Conservation (phyloP, 2,329 filamentous ascomycete species). For the Cytospora piceicola region DNA sequence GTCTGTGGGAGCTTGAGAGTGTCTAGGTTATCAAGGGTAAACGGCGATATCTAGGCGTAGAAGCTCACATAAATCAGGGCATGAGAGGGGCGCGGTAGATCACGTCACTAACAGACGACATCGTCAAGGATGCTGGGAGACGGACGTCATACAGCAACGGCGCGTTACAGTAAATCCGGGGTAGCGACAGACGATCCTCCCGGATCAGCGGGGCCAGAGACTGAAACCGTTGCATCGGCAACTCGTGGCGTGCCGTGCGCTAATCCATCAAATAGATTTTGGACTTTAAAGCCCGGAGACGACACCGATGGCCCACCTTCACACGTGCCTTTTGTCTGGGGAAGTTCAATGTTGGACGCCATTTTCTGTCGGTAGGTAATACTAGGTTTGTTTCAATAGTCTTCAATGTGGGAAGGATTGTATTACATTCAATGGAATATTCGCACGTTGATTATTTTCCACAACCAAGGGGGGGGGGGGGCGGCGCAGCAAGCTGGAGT, state of each 20-base stretch:
- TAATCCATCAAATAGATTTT: not conserved
- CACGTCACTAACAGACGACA: conserved; percentile 1
- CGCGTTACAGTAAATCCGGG: not conserved
- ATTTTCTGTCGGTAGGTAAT: too few relatives aligned
- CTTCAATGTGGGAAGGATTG: not conserved
- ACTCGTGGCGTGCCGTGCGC: not conserved
- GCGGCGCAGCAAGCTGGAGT: too few relatives aligned
- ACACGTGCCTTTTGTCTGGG: not conserved
- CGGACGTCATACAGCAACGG: not conserved
- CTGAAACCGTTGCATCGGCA: not conserved
- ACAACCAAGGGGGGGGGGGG: too few relatives aligned
- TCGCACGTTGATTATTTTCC: too few relatives aligned
- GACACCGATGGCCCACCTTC: not conserved
- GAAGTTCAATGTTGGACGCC: not conserved
- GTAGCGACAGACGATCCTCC: not conserved
- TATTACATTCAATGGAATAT: too few relatives aligned
- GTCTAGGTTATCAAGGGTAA: too few relatives aligned
- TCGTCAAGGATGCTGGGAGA: not conserved
- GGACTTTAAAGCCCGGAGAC: not conserved
- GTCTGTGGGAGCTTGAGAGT: not conserved
- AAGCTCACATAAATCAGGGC: too few relatives aligned
- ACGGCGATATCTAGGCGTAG: too few relatives aligned
- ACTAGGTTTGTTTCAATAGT: not conserved
- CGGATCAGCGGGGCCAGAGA: not conserved
- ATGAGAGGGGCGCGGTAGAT: not conserved